A percentile compares a stretch with the other conserved stretches of the same genome.
phyloP scores from a whole-genome alignment of 1,284 basidiomycete genomes.

The Microbotryum violaceum region DNA sequence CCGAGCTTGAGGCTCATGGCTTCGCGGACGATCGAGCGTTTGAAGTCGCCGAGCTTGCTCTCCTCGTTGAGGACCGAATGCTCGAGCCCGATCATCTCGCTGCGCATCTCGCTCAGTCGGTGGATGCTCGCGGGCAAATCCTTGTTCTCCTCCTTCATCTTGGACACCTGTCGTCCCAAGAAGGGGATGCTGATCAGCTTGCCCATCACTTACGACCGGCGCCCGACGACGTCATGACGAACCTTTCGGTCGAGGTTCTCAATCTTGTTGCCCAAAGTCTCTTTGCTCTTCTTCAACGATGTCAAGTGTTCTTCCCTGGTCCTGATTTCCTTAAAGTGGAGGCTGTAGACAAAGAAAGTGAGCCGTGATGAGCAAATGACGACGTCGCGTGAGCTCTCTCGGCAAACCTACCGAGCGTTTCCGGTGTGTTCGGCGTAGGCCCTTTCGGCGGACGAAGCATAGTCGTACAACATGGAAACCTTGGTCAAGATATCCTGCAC shows the following conservation, averaged over 20 bases:
- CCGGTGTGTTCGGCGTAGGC: constrained; percentile 35
- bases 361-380: no score
- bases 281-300: constrained; percentile 32
- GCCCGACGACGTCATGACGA: background rate
- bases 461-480: constrained; percentile 33
- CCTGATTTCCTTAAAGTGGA: constrained; percentile 36
- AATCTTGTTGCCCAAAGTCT: constrained; percentile 33
- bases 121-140: constrained; percentile 29
- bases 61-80: constrained; percentile 37
- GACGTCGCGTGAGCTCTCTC: no score
- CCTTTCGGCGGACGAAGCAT: constrained; percentile 33
- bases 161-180: constrained; percentile 26
- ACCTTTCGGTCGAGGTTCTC: constrained; percentile 35
- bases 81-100: constrained; percentile 37
- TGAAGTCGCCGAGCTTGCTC: constrained; percentile 28
- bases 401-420: constrained; percentile 28
- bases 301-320: constrained; percentile 35
- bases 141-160: constrained; percentile 39
- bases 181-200: background rate
- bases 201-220: background rate
- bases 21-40: constrained; percentile 18
- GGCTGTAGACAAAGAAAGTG: background rate
- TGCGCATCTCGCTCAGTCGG: constrained; percentile 33
- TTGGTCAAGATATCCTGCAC: constrained; percentile 35
- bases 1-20: constrained; percentile 32